A percentile compares a stretch with the other conserved stretches of the same genome.
These are phyloP conservation scores for Dillenia suffruticosa DNA, from an alignment of 164 flowering plant genomes.

Conservation along the genomic window DNA sequence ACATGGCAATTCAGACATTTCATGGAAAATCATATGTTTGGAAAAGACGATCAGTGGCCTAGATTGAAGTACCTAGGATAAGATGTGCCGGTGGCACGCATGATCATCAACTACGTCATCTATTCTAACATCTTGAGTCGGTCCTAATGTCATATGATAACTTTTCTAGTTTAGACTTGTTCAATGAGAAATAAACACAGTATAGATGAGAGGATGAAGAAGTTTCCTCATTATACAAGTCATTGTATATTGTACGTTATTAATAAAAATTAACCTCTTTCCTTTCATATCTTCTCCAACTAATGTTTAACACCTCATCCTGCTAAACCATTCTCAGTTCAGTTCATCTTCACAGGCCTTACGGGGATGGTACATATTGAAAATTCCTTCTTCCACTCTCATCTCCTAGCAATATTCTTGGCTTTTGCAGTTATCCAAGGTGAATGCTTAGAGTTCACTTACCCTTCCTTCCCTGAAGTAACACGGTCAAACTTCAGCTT, in stretches of 20 bases:
- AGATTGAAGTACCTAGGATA: no score
- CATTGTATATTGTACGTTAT: background rate
- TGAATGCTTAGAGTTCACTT: background rate
- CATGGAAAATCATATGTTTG: no score
- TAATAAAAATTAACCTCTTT: background rate
- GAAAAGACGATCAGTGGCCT: no score
- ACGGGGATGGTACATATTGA: background rate
- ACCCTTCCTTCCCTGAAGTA: background rate
- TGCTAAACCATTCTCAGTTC: background rate
- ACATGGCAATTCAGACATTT: no score
- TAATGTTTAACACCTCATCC: background rate
- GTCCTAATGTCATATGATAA: no score
- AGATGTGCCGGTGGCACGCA: no score
- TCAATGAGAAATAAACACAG: no score
- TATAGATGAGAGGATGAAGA: background rate
- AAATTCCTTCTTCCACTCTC: background rate
- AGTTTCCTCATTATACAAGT: background rate
- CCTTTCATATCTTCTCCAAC: background rate
- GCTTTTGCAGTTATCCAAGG: background rate
- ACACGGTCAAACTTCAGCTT: background rate
- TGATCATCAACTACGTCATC: no score
- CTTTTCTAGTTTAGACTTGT: no score
- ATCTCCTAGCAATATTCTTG: background rate
- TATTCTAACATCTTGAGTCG: no score
- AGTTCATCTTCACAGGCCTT: slow-evolving; percentile 1